These are phyloP conservation scores for Amanita phalloides DNA, from an alignment of 768 basidiomycete species.

Conservation along the genomic window DNA sequence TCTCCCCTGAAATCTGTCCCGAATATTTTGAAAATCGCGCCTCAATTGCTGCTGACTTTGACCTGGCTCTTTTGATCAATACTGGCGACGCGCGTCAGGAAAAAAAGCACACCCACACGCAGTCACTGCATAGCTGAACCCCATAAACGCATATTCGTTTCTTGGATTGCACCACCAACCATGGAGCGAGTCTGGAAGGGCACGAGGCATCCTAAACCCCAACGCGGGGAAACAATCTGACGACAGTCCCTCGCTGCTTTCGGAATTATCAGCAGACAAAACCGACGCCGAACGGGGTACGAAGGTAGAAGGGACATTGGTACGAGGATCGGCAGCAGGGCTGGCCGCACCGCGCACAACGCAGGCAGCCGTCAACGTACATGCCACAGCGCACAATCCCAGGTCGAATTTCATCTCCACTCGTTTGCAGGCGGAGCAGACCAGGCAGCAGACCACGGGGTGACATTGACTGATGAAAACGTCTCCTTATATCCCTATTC, in stretches of 20 bases:
- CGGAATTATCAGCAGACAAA: background rate
- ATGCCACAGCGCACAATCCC: background rate
- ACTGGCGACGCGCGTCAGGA: too few relatives aligned
- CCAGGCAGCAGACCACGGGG: background rate
- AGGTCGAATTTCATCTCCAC: background rate
- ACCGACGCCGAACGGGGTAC: background rate
- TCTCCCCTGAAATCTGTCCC: conserved; percentile 45
- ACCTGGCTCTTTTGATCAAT: conserved; percentile 24
- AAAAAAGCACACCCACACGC: conserved; percentile 30
- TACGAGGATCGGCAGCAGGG: background rate
- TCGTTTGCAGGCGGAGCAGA: background rate
- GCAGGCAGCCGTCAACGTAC: background rate
- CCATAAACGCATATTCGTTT: conserved; percentile 67
- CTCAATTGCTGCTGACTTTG: conserved; percentile 41
- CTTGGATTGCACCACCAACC: conserved; percentile 57
- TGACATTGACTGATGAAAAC: background rate
- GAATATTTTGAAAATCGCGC: conserved; percentile 51
- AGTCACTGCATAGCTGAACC: conserved; percentile 68
- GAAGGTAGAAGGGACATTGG: background rate
- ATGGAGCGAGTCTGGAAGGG: conserved; percentile 29
- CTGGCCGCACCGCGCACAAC: background rate
- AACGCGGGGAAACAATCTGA: conserved; percentile 29
- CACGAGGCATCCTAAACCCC: conserved; percentile 44
- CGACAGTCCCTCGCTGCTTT: conserved; percentile 9
- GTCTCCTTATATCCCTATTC: background rate